These are phyloP conservation scores for Phaeosphaeriaceae sp. DNA, from an alignment of 2,329 filamentous ascomycete genomes.

Conservation along the genomic window DNA sequence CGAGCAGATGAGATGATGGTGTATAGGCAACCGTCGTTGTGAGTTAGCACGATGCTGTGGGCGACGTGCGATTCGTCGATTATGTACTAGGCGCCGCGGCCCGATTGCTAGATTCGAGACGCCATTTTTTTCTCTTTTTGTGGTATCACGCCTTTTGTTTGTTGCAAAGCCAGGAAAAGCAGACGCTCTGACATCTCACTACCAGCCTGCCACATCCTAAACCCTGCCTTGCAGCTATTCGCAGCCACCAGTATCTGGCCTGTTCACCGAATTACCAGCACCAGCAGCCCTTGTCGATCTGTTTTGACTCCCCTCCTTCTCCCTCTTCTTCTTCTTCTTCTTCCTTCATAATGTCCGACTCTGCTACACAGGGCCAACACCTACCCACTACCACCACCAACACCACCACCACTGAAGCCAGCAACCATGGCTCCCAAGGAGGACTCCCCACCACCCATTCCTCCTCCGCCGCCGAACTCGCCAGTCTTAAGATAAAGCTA, in stretches of 20 bases:
- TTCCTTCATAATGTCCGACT: slow-evolving; percentile 45
- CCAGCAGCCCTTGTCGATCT: background rate
- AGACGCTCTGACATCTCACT: background rate
- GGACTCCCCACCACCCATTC: slow-evolving; percentile 56
- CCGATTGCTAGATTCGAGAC: too few species aligned
- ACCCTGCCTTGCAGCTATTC: slow-evolving; percentile 24
- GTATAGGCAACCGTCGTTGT: slow-evolving; percentile 19
- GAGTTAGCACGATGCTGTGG: background rate
- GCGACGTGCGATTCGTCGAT: background rate
- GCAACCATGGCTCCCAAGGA: slow-evolving; percentile 55
- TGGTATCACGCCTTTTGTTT: too few species aligned
- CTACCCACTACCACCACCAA: slow-evolving; percentile 27
- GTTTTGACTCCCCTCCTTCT: background rate
- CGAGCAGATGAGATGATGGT: slow-evolving; percentile 12
- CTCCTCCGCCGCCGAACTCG: slow-evolving; percentile 58
- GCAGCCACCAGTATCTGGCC: slow-evolving; percentile 15
- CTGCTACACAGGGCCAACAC: slow-evolving; percentile 22
- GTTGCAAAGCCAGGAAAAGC: too few species aligned
- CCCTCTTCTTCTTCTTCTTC: slow-evolving; percentile 26
- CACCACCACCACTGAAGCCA: slow-evolving; percentile 36
- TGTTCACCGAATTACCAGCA: slow-evolving; percentile 14
- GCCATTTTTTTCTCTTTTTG: too few species aligned
- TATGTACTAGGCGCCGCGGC: too few species aligned
- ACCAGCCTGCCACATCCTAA: slow-evolving; percentile 17
- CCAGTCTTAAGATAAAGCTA: slow-evolving; percentile 69